Base-by-base conservation (phyloP, 129 eudicot genomes). In the Gnaphalium uliginosum region DNA sequence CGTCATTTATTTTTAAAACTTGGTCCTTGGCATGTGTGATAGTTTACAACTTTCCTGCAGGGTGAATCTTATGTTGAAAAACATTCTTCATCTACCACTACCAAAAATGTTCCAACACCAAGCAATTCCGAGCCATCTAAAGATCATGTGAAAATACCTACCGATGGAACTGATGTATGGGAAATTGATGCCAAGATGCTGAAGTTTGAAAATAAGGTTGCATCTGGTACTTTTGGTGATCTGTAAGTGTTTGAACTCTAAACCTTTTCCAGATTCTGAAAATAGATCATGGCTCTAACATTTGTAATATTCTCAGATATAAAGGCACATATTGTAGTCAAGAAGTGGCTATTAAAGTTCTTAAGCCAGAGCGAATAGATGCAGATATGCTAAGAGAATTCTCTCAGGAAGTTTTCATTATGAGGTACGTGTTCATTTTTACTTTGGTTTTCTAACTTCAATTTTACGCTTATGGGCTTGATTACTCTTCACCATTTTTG, bases 201-300 rank as follows among this genome's bases (percentile, higher is more conserved):
- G 75, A 83, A 82, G 63, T 83, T 84, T 29, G 96, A 80, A 69
- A 66, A 85, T 39, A 86, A 79, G 73, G 90, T 90, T 32, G 93
- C 90, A 72, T 87, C 96, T 69, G 96, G 96, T 22, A 81, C 96
- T 54, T 87, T 76, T 82, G 96, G 96, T 66, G 91, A 90, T 82
- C 86, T 90, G 96, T 90, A 82, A 76, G 96, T 78, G 54, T 35
- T 54, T n/a, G 54, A 74, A 65, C 51, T 30, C 30, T 46, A 22
- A 5, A 32, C 51, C 21, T 70, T 24, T 19, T 56, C 46, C 63
- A 11, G 33, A 59, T 75, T 76, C 3, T 53, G 51, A 2, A 21
- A 51, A 82, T 46, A 23, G 11, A 15, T 78, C n/a, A 18, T 66
- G 32, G 56, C 60, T 39, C 22, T 83, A 22, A 81, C 67, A 32